These are phyloP conservation scores for Chenopodium berlandieri DNA, from an alignment of 148 eudicot genomes.

Conservation along the genomic window DNA sequence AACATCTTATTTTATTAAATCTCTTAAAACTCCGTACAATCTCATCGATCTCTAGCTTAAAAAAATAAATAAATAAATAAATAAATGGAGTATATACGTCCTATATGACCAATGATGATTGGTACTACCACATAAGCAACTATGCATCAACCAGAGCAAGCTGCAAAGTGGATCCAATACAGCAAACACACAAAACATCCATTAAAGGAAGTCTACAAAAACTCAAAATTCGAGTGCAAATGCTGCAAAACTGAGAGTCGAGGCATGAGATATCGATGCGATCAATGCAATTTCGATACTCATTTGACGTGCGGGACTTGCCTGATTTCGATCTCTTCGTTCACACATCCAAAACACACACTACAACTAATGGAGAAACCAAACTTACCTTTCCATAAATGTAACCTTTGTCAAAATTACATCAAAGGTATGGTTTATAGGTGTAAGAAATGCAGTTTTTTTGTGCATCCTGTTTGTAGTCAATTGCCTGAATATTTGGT, in stretches of 20 bases:
- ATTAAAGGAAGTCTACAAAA: constrained; percentile 25
- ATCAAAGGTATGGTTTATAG: constrained; percentile 21
- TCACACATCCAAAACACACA: constrained; percentile 17
- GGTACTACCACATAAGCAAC: not conserved
- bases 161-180: constrained; percentile 12
- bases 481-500: constrained; percentile 10
- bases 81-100: no score
- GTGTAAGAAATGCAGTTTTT: constrained; percentile 18
- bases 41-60: no score
- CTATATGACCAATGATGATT: no score
- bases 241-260: constrained; percentile 12
- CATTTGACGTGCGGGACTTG: constrained; percentile 15
- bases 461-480: constrained; percentile 24
- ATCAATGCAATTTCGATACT: constrained; percentile 16
- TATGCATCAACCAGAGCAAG: not conserved
- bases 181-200: constrained; percentile 19
- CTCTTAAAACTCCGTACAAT: no score
- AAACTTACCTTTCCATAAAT: not conserved
- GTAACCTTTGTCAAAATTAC: constrained; percentile 12
- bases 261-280: constrained; percentile 14
- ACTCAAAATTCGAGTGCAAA: constrained; percentile 20
- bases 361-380: not conserved
- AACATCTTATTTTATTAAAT: no score
- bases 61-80: no score
- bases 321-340: not conserved